Percentiles rank a stretch among this genome's conserved stretches.
Evolutionary conservation across 225 moss, liverwort and hornwort genomes (phyloP).

Genomic region (Bryum argenteum): DNA sequence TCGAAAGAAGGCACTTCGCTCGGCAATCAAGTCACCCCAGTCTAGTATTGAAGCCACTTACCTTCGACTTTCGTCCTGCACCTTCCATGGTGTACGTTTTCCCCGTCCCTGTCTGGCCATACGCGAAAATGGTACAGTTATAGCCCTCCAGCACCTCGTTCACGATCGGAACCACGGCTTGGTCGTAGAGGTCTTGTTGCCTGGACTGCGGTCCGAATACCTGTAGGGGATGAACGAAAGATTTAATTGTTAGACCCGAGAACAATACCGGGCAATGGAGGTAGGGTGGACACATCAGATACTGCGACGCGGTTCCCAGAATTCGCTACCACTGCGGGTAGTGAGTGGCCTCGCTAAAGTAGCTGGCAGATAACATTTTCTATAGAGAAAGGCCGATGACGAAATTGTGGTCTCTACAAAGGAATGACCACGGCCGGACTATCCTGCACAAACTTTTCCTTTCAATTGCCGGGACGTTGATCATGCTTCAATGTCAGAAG

Average conservation of each 20-base stretch:
- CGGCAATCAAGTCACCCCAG: not conserved
- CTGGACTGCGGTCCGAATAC: constrained; percentile 92
- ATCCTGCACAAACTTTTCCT: no score
- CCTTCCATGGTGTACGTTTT: constrained; percentile 99
- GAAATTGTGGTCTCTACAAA: not conserved
- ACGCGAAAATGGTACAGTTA: constrained; percentile 98
- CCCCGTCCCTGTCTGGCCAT: constrained; percentile 96
- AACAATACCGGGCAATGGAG: not conserved
- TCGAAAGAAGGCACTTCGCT: not conserved
- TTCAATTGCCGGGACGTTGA: not conserved
- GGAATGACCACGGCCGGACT: not conserved
- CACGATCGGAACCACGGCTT: constrained; percentile 90
- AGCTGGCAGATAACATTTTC: accelerated
- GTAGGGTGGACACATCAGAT: accelerated
- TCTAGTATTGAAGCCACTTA: not conserved
- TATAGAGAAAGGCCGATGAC: accelerated
- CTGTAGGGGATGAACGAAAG: constrained; percentile 30
- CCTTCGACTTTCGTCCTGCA: constrained; percentile 83
- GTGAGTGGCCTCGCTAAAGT: no score
- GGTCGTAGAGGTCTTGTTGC: constrained; percentile 90
- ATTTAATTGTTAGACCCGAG: not conserved
- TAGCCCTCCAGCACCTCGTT: constrained; percentile 96
- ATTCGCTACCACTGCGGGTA: no score
- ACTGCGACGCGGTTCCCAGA: accelerated
- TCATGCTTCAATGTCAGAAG: not conserved